Base-by-base conservation (phyloP, 345 rosid species). In the Raphanus sativus region DNA sequence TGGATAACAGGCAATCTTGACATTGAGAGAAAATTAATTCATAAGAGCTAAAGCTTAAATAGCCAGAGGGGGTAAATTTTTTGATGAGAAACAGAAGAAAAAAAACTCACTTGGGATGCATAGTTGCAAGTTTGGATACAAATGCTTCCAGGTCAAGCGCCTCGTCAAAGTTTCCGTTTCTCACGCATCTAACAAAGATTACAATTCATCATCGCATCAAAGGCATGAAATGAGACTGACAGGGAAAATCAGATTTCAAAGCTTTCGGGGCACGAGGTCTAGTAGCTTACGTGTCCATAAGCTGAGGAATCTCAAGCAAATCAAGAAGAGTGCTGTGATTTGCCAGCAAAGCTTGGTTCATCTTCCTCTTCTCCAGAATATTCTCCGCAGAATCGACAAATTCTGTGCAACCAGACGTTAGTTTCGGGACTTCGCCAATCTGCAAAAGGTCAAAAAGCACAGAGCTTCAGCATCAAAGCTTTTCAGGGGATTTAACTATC, bases 231-330 rank as follows among this genome's bases (percentile, higher is more conserved):
- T 73, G 65, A 73, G 34, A 66, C 62, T 17, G 74, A 52, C 48
- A 0, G 56, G 48, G 48, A 34, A 34, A 36, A 17, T 15, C 38
- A 58, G 28, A 32, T 64, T 8, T 45, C 11, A 15, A 26, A 38
- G 2, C 0, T 38, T 40, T 32, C 32, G 67, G 71, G n/a, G n/a
- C 67, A 61, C 8, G 17, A 73, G 29, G 71, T 26, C 52, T 38
- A 71, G 24, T 58, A 58, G 84, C 95, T 59, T 87, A 92, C 98
- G 99, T 95, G 85, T 95, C 99, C 99, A 95, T 95, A 69, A 95
- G 99, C 83, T 95, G 99, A 81, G 98, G 99, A 77, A 95, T 95
- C 85, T 95, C 99, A 71, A 95, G 99, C 89, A 95, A 89, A 82
- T 95, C 99, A 50, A 95, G 97, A 84, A 95, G 84, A 83, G 90